Evolutionary conservation across 495 filamentous ascomycete genomes (phyloP), one percentile per base, ranked within the genome.

Genomic region (Lepidopterella palustris): DNA sequence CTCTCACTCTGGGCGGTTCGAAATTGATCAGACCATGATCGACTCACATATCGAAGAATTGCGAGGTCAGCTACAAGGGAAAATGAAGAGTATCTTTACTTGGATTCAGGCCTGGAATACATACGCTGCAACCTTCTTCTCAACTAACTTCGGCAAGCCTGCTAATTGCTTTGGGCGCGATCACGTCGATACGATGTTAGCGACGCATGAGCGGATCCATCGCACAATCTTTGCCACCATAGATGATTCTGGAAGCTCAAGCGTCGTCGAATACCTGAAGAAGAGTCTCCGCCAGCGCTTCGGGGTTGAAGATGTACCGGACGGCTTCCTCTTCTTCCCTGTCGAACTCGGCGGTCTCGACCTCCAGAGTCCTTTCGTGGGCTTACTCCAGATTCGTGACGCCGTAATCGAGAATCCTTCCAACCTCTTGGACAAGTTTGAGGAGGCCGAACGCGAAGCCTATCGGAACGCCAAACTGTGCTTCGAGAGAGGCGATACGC

Each of bases 31-130:
- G 65, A 59, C 70, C 3, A 77, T 81, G 69, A 83, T 88, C 4
- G 79, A 86, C 50, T 70, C 73, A 13, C 85, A 88, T 63, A 84
- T 86, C 54, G 64, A 74, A 3, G 82, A 86, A 58, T 78, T 87
- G 15, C 74, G 76, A 53, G 77, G 69, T 3, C 84, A 88, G 66
- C 82, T 88, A 28, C 66, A 74, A 10, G 78, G 78, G 51, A 76
- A 75, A 27, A 76, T 76, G 60, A 76, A 76, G 53, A 82, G 77
- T 54, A 67, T 87, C 13, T 85, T 89, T 60, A 70, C 78, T 20
- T 87, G 82, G 78, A 77, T 86, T 18, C 78, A 86, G 53, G 81
- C 79, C 1, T 87, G 83, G 78, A 87, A 87, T 63, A 79, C 74
- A 48, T 87, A 84, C 63, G 82, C 79, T n/a, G 77, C 74, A 3